Evolutionary conservation across 1,284 basidiomycete genomes (phyloP).

Genomic region (Mrakiaceae sp.): DNA sequence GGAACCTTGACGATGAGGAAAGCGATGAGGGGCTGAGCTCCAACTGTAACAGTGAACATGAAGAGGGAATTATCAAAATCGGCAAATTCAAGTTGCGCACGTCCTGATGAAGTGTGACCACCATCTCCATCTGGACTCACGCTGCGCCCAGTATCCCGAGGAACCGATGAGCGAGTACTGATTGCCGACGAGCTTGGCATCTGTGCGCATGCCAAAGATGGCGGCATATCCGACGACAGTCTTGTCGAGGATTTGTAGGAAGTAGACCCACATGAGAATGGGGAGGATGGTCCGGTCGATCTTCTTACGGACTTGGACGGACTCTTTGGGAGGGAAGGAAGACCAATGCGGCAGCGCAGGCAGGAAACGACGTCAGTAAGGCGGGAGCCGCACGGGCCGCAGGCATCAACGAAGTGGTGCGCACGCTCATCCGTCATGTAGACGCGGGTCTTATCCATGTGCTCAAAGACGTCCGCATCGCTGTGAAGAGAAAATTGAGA

Average conservation of each 20-base stretch:
- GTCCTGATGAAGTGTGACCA: too few species aligned
- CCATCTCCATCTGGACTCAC: slow-evolving; percentile 6
- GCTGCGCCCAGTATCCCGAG: slow-evolving; percentile 15
- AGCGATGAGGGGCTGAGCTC: slow-evolving; percentile 29
- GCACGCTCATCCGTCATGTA: background rate
- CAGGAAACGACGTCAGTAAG: too few species aligned
- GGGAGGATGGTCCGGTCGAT: slow-evolving; percentile 5
- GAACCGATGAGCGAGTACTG: slow-evolving; percentile 22
- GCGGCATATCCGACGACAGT: slow-evolving; percentile 14
- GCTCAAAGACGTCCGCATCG: background rate
- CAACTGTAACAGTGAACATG: slow-evolving; percentile 1
- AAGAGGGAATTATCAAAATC: too few species aligned
- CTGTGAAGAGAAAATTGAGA: background rate
- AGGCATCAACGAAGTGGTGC: too few species aligned
- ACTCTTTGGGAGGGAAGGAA: background rate
- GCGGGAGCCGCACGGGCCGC: too few species aligned
- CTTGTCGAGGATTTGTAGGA: slow-evolving; percentile 32
- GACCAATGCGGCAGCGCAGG: too few species aligned
- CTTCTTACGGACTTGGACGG: background rate
- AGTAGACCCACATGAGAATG: slow-evolving; percentile 25
- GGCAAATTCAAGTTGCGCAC: too few species aligned
- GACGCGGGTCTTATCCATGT: background rate
- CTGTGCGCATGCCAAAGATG: slow-evolving; percentile 23
- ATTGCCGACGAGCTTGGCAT: slow-evolving; percentile 23
- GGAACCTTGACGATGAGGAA: slow-evolving; percentile 28